Evolutionary conservation across 2,329 filamentous ascomycete genomes (phyloP), one percentile per base, ranked within the genome.

Genomic region (Phaeomoniella chlamydospora): DNA sequence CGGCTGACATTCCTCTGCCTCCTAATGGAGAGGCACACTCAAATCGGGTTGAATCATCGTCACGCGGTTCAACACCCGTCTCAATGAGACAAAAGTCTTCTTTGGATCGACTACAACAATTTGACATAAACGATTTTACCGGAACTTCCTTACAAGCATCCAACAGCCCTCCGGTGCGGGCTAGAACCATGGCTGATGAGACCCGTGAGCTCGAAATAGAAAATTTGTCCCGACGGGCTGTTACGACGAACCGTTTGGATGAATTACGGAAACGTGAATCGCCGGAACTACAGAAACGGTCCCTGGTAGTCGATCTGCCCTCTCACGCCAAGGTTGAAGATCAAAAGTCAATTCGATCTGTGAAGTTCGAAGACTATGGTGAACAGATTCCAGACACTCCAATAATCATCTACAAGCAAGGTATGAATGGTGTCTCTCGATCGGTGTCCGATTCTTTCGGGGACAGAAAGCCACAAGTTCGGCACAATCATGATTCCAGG

Each of bases 351-450:
- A 26, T 26, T 6, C 6, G n/a, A 26, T 26, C 22, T 9, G 34
- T 35, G 9, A 37, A 39, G 11, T 40, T 30, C 3, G 30, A 47
- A 9, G 40, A 46, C 15, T 45, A 45, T 5, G 54, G 51, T 6
- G 46, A 52, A n/a, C 42, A 39, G 5, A 54, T 58, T 15, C 53
- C 53, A 1, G 54, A 62, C 38, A 58, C 58, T 0, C 57, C 59
- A 4, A 48, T 59, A 16, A 45, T 52, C 13, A 45, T 60, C 9
- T 59, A 52, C 39, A 55, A 56, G 35, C 52, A 26, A 26, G 22
- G n/a, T 9, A 9, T n/a, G n/a, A 26, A 26, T 26, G 22, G 22
- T n/a, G n/a, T 26, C 22, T n/a, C 9, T n/a, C 6, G 22, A n/a
- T 26, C 22, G 6, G 22, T 26, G 22, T 26, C 22, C n/a, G 22